Evolutionary conservation across 352 stramenopile genomes (phyloP), one percentile per base, ranked within the genome.

Genomic region (Blastocystis sp.): DNA sequence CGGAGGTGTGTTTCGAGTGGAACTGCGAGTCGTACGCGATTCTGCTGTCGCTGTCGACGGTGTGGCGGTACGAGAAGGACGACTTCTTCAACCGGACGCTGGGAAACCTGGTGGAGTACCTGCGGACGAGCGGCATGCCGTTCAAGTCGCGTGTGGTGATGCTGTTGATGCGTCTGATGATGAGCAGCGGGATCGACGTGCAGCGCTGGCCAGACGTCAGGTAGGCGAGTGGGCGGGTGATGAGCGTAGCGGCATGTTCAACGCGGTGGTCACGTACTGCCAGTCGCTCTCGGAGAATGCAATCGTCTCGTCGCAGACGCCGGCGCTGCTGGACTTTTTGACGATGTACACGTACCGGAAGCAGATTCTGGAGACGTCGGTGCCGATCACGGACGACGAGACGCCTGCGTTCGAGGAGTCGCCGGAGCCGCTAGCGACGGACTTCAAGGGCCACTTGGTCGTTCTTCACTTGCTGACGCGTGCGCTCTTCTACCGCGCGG

Each of bases 251-350:
- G 69, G 69, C 32, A 81, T 81, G 69, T 27, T 81, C 21, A 24
- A 75, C 24, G 18, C 46, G 1, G 75, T 85, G 29, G 8, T 85
- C 9, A 32, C 8, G 16, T 85, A 85, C 51, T 85, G 75, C 51
- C 48, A 85, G 38, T 21, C 69, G 2, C 69, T 85, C 42, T 56
- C 69, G 11, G 34, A 38, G 24, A 85, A 85, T 40, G 42, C 75
- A 14, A 85, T 85, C 42, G 63, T 85, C 24, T 56, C 75, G 16
- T 64, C 38, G 9, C 75, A 85, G 49, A 44, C 65, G 21, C 75
- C 75, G 21, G 48, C 53, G 32, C 63, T 85, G 14, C 63, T 85
- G 3, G 75, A 85, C 48, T 85, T 85, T 24, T n/a, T 85, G 7
- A 38, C 56, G n/a, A 85, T 32, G 2, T 85, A 85, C 42, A 76